phyloP scores from a whole-genome alignment of 352 stramenopile species.

The Pythium grandisporangium region DNA sequence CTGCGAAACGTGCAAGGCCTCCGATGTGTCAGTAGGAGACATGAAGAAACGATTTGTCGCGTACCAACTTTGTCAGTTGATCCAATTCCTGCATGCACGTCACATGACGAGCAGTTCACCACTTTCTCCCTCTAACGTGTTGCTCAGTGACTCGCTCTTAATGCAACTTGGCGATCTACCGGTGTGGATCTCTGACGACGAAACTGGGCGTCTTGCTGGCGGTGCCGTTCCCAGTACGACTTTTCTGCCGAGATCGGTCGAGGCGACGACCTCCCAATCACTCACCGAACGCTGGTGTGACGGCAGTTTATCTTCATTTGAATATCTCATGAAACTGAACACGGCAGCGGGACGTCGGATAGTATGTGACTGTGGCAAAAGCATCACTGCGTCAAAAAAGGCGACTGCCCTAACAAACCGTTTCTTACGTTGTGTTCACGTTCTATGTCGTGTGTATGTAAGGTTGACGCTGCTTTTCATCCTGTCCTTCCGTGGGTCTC shows the following conservation, averaged over 20 bases:
- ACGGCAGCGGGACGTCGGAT: conserved; percentile 80
- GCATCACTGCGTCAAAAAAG: too few relatives aligned
- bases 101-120: conserved; percentile 23
- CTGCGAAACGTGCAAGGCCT: conserved; percentile 9
- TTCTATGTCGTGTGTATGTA: neutral
- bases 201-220: too few relatives aligned
- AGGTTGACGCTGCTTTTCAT: conserved; percentile 79
- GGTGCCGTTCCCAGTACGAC: neutral
- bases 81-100: conserved; percentile 33
- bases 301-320: conserved; percentile 87
- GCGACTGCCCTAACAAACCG: too few relatives aligned
- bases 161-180: conserved; percentile 34
- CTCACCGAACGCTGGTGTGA: conserved; percentile 85
- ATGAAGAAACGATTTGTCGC: conserved; percentile 57
- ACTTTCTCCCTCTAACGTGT: conserved; percentile 29
- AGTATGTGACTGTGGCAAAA: too few relatives aligned
- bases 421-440: too few relatives aligned
- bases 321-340: conserved; percentile 93
- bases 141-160: conserved; percentile 42
- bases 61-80: conserved; percentile 45
- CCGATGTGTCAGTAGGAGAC: conserved; percentile 27
- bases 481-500: conserved; percentile 95
- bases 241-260: conserved; percentile 2
- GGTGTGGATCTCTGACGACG: conserved; percentile 2
- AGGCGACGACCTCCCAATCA: conserved; percentile 12